phyloP scores from a whole-genome alignment of 495 filamentous ascomycete genomes.

The Penicillium soppii region DNA sequence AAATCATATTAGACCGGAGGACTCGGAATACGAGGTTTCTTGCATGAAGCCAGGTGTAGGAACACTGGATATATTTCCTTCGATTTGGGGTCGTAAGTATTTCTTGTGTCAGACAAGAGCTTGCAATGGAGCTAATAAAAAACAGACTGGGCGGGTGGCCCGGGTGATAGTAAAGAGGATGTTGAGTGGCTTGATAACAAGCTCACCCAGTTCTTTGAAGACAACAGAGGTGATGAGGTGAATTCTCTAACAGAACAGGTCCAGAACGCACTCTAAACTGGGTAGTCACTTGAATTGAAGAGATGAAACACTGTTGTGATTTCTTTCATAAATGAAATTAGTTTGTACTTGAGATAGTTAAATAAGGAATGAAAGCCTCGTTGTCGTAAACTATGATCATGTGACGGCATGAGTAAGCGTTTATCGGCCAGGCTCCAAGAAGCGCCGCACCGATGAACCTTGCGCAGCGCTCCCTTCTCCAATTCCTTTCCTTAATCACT shows the following conservation, averaged over 20 bases:
- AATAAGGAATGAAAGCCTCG: background rate
- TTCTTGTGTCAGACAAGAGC: background rate
- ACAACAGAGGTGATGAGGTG: slow-evolving; percentile 11
- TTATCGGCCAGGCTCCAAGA: slow-evolving; percentile 6
- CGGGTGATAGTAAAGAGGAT: slow-evolving; percentile 62
- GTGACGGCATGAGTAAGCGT: slow-evolving; percentile 18
- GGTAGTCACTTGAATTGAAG: background rate
- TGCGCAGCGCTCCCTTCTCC: slow-evolving; percentile 1
- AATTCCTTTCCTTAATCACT: slow-evolving; percentile 11
- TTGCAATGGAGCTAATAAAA: slow-evolving; percentile 9
- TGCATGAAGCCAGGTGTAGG: slow-evolving; percentile 63
- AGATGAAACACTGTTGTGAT: background rate
- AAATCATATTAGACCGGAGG: slow-evolving; percentile 51
- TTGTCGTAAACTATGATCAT: slow-evolving; percentile 4
- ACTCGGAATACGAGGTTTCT: slow-evolving; percentile 65
- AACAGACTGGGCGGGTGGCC: slow-evolving; percentile 59
- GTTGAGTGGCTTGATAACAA: slow-evolving; percentile 65
- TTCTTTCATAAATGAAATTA: background rate
- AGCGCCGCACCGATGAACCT: slow-evolving; percentile 18
- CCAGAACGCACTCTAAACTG: slow-evolving; percentile 4
- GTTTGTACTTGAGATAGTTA: background rate
- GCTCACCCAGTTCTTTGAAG: slow-evolving; percentile 49
- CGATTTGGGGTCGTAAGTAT: slow-evolving; percentile 67
- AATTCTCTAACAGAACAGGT: slow-evolving; percentile 8
- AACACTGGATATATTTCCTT: slow-evolving; percentile 55